Percentiles rank a stretch among this genome's conserved stretches.
Conservation (phyloP, 2,329 filamentous ascomycete species). For the Cercospora sesami region DNA sequence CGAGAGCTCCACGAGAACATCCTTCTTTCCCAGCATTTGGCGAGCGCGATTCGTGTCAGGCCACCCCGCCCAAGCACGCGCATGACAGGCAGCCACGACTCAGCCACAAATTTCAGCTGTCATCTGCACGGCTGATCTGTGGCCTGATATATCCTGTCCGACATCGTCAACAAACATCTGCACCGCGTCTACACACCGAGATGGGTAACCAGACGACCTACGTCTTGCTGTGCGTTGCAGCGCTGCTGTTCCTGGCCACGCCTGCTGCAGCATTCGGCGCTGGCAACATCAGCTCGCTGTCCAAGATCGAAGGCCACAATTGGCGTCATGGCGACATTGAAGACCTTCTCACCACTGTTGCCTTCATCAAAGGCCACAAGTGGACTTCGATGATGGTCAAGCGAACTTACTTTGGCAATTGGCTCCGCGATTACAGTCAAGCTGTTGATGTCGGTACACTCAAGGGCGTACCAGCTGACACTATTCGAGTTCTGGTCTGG, state of each 20-base stretch:
- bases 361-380: slow-evolving; percentile 34
- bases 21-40: background rate
- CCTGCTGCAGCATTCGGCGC: slow-evolving; percentile 47
- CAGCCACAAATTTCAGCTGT: slow-evolving; percentile 12
- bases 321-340: slow-evolving; percentile 57
- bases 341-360: slow-evolving; percentile 52
- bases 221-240: slow-evolving; percentile 33
- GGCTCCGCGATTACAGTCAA: slow-evolving; percentile 55
- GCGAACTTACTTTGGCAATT: slow-evolving; percentile 46
- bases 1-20: background rate
- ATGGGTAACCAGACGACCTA: slow-evolving; percentile 20
- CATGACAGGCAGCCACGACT: slow-evolving; percentile 12
- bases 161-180: background rate
- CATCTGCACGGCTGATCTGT: slow-evolving; percentile 6
- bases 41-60: background rate
- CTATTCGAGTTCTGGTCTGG: slow-evolving; percentile 57
- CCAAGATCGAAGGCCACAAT: slow-evolving; percentile 50
- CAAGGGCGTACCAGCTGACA: slow-evolving; percentile 54
- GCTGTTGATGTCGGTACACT: slow-evolving; percentile 58
- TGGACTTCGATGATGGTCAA: slow-evolving; percentile 65
- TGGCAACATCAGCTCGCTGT: slow-evolving; percentile 49
- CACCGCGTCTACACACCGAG: background rate
- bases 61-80: background rate
- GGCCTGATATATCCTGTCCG: slow-evolving; percentile 7
- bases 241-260: slow-evolving; percentile 33